Evolutionary conservation across 2,329 filamentous ascomycete species (phyloP), one percentile per base, ranked within the genome.

Genomic region (Aspergillus cejpii): DNA sequence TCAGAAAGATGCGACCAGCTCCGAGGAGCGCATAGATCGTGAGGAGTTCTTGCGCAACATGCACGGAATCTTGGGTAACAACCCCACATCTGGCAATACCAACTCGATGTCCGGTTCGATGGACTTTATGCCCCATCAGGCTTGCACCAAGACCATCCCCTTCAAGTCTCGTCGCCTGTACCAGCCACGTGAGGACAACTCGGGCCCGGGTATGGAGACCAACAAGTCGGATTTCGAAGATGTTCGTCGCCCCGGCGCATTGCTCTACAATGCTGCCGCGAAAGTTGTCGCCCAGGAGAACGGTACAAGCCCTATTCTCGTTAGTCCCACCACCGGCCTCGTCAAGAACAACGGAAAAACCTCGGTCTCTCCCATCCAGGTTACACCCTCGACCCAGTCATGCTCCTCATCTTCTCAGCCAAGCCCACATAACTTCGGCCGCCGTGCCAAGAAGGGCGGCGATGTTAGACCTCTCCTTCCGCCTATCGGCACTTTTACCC

Each of bases 81-180:
- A n/a, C 17, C 10, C 31, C 5, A 4, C 43, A 20, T 17, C 45
- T n/a, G 27, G 33, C 12, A 40, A 31, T 31, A 6, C 43, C 12
- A 49, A 53, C 8, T 50, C 43, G 12, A 20, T 47, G 19, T n/a
- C 49, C n/a, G 27, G 14, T 14, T 19, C 46, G 5, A 38, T 52
- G 6, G 51, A 54, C 29, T 20, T 29, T 14, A 14, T 34, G 38
- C 10, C 14, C 29, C 3, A 36, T 37, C 49, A 50, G 37, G 17
- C 17, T 7, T 53, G 49, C 21, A 41, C 47, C 37, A 58, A 47
- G 46, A 55, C 41, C 19, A 21, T 37, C 1, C 48, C 45, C 12
- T 15, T 15, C 14, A 56, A 47, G 38, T 52, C 56, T 10, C 57
- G 57, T 28, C 54, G 55, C 23, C 38, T 60, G 26, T 58, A 56